Evolutionary conservation across 331 rosid genomes (phyloP), one percentile per base, ranked within the genome.

Genomic region (Stylosanthes scabra): DNA sequence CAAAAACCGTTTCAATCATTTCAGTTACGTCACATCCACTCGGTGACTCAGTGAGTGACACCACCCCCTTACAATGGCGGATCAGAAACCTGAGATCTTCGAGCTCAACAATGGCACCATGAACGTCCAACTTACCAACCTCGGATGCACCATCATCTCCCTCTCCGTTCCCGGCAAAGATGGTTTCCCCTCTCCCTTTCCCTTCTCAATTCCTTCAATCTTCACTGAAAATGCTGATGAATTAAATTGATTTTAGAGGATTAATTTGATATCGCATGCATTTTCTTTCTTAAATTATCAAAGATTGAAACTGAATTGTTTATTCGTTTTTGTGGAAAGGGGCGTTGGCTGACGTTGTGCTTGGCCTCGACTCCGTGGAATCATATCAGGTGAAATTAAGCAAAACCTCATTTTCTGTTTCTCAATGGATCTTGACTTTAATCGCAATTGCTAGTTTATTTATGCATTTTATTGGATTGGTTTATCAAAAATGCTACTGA

Each of bases 131-230:
- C 28, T 94, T 75, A 74, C 96, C 75, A 90, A 94, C 84, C 82
- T 82, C 8, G 99, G 97, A 63, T 91, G 99, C 88, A 88, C 96
- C 4, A 91, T 95, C 84, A 88, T 88, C 71, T 95, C 99, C 63
- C 82, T 95, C 47, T 90, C 86, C 14, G 86, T 95, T 1, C 99
- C 99, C 1, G 85, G 45, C 63, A 91, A 90, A 84, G 86, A 90
- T 56, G 99, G 99, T 74, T 6, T 31, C 16, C 52, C 11, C 40
- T 8, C 34, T 8, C 39, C 11, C 2, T 0, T 65, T 7, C 52
- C 6, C 39, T 16, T 62, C 50, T 62, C 50, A 57, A 47, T 15
- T 60, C 6, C 5, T 7, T 1, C 5, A 31, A 31, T 31, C 37
- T 31, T 31, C 37, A 2, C 5, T 31, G 5, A 31, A 31, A 31